phyloP scores from a whole-genome alignment of 2,329 filamentous ascomycete species.

The Fusarium acutatum region DNA sequence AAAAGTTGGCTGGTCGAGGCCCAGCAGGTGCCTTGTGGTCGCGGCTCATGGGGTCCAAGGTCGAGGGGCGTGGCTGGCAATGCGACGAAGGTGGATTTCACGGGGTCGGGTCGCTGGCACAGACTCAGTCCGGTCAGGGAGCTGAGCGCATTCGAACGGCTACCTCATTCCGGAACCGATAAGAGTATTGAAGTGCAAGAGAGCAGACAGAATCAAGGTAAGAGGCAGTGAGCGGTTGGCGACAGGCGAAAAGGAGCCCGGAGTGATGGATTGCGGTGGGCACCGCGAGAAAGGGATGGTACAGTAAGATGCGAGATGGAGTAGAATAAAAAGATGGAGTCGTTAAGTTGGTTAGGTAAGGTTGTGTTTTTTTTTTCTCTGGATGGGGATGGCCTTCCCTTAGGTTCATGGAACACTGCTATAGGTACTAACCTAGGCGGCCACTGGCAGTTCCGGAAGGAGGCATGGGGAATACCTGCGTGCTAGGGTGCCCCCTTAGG shows the following conservation, averaged over 20 bases:
- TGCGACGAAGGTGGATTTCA: constrained; percentile 41
- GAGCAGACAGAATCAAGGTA: background rate
- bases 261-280: constrained; percentile 24
- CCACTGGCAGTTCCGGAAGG: constrained; percentile 31
- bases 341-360: constrained; percentile 34
- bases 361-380: constrained; percentile 24
- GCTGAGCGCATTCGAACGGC: constrained; percentile 63
- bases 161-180: constrained; percentile 65
- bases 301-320: constrained; percentile 35
- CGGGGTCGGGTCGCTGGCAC: constrained; percentile 42
- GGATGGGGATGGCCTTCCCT: constrained; percentile 27
- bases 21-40: constrained; percentile 66
- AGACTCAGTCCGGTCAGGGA: constrained; percentile 68
- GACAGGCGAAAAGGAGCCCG: constrained; percentile 17
- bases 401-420: constrained; percentile 8
- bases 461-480: constrained; percentile 14
- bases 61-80: constrained; percentile 43
- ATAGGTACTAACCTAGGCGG: constrained; percentile 5
- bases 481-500: constrained; percentile 9
- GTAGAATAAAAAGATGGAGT: constrained; percentile 41
- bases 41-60: constrained; percentile 48
- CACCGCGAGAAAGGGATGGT: constrained; percentile 30
- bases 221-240: constrained; percentile 3
- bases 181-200: constrained; percentile 18
- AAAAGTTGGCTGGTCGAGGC: constrained; percentile 66